phyloP scores from a whole-genome alignment of 768 basidiomycete genomes.

The Mycena galericulata region DNA sequence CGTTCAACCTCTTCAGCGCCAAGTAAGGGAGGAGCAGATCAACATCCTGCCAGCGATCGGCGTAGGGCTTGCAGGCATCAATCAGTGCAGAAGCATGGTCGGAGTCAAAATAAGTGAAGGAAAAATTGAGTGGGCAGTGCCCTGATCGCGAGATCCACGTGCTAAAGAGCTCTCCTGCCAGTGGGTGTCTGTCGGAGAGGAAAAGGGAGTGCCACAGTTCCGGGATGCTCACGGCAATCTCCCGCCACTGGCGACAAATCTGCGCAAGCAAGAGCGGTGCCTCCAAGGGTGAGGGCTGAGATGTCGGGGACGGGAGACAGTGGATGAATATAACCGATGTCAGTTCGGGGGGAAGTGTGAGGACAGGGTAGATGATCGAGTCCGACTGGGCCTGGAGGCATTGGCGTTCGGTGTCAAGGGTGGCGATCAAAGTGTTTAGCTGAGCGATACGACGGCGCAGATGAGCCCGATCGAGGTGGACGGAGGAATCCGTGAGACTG shows the following conservation, averaged over 20 bases:
- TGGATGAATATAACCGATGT: neutral
- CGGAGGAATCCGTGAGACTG: neutral
- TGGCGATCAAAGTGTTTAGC: conserved; percentile 5
- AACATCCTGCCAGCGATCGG: conserved; percentile 11
- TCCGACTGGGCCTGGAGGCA: conserved; percentile 20
- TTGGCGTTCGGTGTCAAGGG: conserved; percentile 4
- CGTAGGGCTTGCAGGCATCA: conserved; percentile 7
- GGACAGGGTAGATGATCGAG: conserved; percentile 10
- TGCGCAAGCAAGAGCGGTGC: neutral
- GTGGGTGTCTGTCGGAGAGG: neutral
- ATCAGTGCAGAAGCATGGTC: neutral
- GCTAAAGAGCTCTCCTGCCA: conserved; percentile 3
- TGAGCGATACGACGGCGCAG: conserved; percentile 16
- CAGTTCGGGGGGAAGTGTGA: neutral
- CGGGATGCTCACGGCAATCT: neutral
- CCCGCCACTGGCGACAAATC: neutral
- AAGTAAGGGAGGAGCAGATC: neutral
- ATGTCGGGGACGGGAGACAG: neutral
- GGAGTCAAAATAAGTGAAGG: conserved; percentile 7
- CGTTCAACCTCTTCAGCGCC: neutral
- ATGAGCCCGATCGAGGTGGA: neutral
- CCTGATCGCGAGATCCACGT: conserved; percentile 19
- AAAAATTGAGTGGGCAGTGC: conserved; percentile 10
- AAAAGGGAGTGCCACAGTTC: conserved; percentile 1
- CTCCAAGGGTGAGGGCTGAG: neutral